Evolutionary conservation across 1,139 yeast genomes (phyloP), one percentile per base, ranked within the genome.

Genomic region (Pichiaceae sp.): DNA sequence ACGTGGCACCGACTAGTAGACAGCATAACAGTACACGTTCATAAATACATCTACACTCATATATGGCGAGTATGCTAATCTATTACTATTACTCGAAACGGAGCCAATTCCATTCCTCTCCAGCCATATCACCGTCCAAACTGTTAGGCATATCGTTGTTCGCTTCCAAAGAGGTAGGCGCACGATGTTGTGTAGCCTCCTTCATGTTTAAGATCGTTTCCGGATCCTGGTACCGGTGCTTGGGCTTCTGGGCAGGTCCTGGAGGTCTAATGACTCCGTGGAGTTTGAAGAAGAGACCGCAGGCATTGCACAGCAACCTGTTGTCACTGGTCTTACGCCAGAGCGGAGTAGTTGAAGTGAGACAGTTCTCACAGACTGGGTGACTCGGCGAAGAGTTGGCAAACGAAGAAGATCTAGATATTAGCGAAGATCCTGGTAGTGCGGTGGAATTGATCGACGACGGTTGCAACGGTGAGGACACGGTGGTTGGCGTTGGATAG

Each of bases 231-330:
- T 18, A n/a, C 7, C 6, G 4, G 24, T 7, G 28, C 14, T 25
- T 25, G n/a, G 21, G 24, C 15, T 4, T 14, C 16, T 16, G 5
- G 6, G n/a, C 5, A 14, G 26, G 17, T 32, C 17, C 59, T 62
- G 36, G 72, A 5, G 78, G 79, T 33, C 79, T 53, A 4, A 72
- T 71, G 8, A 73, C 74, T 21, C 80, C 80, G 47, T 74, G 79
- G 29, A 74, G 55, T 52, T 73, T 73, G 44, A 69, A 62, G 44
- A 73, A 74, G 29, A 74, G 57, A 1, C 80, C 79, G 57, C 80
- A 74, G 0, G 80, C 80, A 50, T 74, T 74, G 50, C 80, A 74
- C 17, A 74, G 54, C 15, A 77, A 64, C 46, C 72, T 67, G 6
- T 76, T 76, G 40, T 64, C 69, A 19, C 54, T 52, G 7, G 78